These are phyloP conservation scores for Ceratocystis eucalypticola DNA, from an alignment of 2,329 filamentous ascomycete species.

Conservation along the genomic window DNA sequence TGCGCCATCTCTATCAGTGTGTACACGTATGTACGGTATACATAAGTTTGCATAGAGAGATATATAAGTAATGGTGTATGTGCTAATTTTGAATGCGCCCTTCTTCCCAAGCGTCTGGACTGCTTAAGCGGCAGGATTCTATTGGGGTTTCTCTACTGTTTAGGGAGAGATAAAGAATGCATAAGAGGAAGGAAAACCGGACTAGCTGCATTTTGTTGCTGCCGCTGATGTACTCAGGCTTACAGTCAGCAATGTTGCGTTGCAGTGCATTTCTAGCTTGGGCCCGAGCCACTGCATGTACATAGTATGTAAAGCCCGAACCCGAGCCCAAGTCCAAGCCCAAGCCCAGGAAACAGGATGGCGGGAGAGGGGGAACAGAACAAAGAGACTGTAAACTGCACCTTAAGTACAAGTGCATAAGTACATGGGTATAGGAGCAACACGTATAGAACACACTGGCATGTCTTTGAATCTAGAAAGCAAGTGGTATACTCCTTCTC, in stretches of 20 bases:
- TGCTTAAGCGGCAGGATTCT: background rate
- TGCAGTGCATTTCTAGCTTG: background rate
- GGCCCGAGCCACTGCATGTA: too few species aligned
- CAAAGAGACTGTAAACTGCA: background rate
- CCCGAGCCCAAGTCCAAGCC: background rate
- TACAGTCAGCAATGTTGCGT: background rate
- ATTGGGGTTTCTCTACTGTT: too few species aligned
- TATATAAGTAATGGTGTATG: too few species aligned
- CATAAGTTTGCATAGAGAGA: too few species aligned
- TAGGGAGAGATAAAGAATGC: background rate
- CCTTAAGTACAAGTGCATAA: background rate
- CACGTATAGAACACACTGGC: too few species aligned
- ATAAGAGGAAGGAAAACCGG: background rate
- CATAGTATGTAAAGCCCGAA: background rate
- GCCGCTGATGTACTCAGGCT: background rate
- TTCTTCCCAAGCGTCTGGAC: background rate
- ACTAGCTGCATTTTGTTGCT: background rate
- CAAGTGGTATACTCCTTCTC: too few species aligned
- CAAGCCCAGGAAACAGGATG: conserved; percentile 1
- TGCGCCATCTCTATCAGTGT: too few species aligned
- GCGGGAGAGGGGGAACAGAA: background rate
- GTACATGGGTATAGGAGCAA: background rate
- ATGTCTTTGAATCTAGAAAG: too few species aligned
- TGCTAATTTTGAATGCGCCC: too few species aligned
- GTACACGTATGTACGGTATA: too few species aligned